phyloP scores from a whole-genome alignment of 441 rosid genomes.

The Populus hybrid region DNA sequence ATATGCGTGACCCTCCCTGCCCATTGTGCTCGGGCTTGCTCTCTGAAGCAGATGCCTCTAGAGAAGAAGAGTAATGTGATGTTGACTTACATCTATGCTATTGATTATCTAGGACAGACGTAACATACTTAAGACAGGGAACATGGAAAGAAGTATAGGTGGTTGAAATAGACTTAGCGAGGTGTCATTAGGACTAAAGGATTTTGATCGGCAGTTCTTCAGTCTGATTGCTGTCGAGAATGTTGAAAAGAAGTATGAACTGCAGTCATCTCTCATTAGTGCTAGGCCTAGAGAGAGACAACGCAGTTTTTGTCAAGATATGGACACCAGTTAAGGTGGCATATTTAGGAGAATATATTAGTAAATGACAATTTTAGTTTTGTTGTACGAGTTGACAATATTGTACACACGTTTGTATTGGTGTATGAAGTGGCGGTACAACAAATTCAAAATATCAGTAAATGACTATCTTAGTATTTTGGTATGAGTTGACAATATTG shows the following conservation, averaged over 20 bases:
- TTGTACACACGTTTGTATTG: neutral
- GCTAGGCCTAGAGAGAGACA: neutral
- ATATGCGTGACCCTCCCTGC: constrained; percentile 51
- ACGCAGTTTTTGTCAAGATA: constrained; percentile 4
- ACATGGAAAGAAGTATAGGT: constrained; percentile 18
- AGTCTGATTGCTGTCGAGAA: constrained; percentile 1
- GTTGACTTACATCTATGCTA: constrained; percentile 8
- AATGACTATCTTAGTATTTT: neutral
- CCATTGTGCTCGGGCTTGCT: constrained; percentile 36
- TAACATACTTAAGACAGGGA: neutral
- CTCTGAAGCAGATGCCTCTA: constrained; percentile 23
- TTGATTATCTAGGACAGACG: constrained; percentile 15
- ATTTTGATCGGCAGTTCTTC: neutral
- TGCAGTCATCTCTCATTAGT: neutral
- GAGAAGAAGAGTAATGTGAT: constrained; percentile 24
- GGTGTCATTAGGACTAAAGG: neutral
- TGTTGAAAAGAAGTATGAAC: neutral
- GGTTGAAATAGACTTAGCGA: constrained; percentile 12
- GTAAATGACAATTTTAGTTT: neutral
- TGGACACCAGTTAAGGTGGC: neutral
- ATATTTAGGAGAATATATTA: neutral
- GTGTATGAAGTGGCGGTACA: neutral
- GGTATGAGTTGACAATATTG: neutral
- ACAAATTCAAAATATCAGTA: neutral
- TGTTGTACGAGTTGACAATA: neutral